These are phyloP conservation scores for Globisporangium rhizosaccharum DNA, from an alignment of 352 stramenopile genomes.

Conservation along the genomic window DNA sequence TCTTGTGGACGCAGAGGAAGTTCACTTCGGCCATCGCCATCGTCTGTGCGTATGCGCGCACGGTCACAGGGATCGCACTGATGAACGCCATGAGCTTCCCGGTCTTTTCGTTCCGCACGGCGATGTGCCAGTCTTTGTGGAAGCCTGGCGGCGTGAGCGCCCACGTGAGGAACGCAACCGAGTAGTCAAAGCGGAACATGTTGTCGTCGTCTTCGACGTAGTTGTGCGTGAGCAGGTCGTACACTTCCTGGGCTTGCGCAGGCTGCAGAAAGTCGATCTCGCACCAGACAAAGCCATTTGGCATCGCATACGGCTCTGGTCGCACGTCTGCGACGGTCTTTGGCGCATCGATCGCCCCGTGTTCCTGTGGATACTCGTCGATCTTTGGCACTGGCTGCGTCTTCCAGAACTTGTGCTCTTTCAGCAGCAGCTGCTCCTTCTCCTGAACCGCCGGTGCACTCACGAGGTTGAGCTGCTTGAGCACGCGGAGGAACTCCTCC, in stretches of 20 bases:
- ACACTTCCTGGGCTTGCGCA: constrained; percentile 88
- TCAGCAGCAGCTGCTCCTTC: constrained; percentile 17
- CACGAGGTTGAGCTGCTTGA: constrained; percentile 60
- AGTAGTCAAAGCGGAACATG: constrained; percentile 96
- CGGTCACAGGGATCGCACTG: constrained; percentile 89
- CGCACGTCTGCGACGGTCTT: constrained; percentile 90
- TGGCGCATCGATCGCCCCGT: constrained; percentile 91
- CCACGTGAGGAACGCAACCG: constrained; percentile 79
- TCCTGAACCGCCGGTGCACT: constrained; percentile 14
- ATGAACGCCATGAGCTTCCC: constrained; percentile 98
- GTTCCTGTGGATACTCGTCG: constrained; percentile 55
- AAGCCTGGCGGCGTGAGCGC: constrained; percentile 93
- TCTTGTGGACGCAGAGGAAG: constrained; percentile 99
- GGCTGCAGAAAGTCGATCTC: constrained; percentile 87
- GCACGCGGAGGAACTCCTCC: constrained; percentile 60
- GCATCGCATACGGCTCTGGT: constrained; percentile 94
- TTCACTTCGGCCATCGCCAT: constrained; percentile 95
- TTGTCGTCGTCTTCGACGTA: constrained; percentile 99
- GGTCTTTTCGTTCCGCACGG: constrained; percentile 89
- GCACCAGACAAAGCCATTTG: constrained; percentile 92
- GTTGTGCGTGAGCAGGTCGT: constrained; percentile 95
- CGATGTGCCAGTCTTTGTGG: constrained; percentile 92
- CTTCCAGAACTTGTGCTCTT: constrained; percentile 88
- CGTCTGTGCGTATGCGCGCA: constrained; percentile 50
- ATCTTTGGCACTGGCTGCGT: constrained; percentile 85